Evolutionary conservation across 495 filamentous ascomycete species (phyloP), one percentile per base, ranked within the genome.

Genomic region (Aspergillus ostianus): DNA sequence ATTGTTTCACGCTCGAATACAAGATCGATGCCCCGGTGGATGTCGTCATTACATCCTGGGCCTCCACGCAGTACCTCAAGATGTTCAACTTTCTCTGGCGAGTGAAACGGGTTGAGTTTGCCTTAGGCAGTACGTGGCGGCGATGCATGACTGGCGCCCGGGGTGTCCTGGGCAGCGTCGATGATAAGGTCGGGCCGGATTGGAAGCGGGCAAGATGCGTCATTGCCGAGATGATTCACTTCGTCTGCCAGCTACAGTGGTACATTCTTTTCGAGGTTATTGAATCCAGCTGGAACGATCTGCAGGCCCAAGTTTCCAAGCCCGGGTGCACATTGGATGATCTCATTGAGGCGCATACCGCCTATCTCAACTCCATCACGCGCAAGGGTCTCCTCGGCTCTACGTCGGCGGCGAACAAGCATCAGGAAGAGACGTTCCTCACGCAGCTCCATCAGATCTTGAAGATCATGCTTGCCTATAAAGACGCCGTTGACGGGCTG

Each of bases 21-120:
- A 97, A 96, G 73, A 92, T 98, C 58, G 94, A 97, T 69, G 91
- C 94, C 9, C 95, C 95, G 0, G 91, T 98, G 23, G 95, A 99
- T 67, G 94, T 98, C 54, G 92, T 99, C 55, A 93, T 99, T 13
- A 97, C 93, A 0, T 90, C 93, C 1, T 96, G 90, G 84, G 92
- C 90, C 41, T 93, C 90, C 56, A 90, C 91, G 3, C 93, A 98
- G 69, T 99, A 99, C 71, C 87, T 99, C 60, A 97, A 97, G 67
- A 90, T 98, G 27, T 99, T 99, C 85, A 99, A 99, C 71, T 97
- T 99, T 73, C 85, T 99, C 4, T 99, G 95, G 95, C 90, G 95
- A 56, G 87, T 98, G 64, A 99, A 99, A 73, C 88, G 95, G 49
- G 93, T 99, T 52, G 95, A 98, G 69, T 99, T 98, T 70, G 91